A percentile compares a stretch with the other conserved stretches of the same genome.
phyloP scores from a whole-genome alignment of 176 grass and related monocot species.

The Lolium rigidum region DNA sequence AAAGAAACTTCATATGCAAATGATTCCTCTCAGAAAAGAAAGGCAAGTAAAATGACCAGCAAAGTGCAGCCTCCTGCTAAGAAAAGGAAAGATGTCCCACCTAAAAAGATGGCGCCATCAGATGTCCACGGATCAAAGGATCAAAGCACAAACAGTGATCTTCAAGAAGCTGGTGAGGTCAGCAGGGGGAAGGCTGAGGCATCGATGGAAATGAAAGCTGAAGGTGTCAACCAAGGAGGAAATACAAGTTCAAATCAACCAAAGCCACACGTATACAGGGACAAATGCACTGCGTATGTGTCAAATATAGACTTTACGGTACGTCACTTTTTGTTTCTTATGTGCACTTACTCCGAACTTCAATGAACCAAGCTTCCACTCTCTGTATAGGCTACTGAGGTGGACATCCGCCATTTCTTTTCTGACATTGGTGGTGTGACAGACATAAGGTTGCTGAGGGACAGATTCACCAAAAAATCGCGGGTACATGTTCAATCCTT shows the following conservation, averaged over 20 bases:
- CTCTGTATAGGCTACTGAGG: conserved; percentile 73
- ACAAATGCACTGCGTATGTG: conserved; percentile 83
- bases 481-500: conserved; percentile 57
- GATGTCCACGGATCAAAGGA: conserved; percentile 46
- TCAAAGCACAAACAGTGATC: conserved; percentile 38
- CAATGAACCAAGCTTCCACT: conserved; percentile 37
- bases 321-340: conserved; percentile 39
- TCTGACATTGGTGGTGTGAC: conserved; percentile 71
- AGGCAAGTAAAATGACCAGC: conserved; percentile 62
- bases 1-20: conserved; percentile 51
- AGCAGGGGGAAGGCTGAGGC: conserved; percentile 33
- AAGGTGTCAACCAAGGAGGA: conserved; percentile 18
- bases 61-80: conserved; percentile 71
- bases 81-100: conserved; percentile 69
- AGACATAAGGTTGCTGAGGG: conserved; percentile 83
- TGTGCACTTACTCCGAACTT: conserved; percentile 30
- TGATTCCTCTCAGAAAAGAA: conserved; percentile 80
- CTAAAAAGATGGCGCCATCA: conserved; percentile 41
- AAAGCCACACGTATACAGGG: conserved; percentile 62
- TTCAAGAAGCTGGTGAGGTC: conserved; percentile 46
- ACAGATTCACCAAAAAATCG: conserved; percentile 79
- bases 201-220: conserved; percentile 28
- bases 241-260: conserved; percentile 54
- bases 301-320: conserved; percentile 74
- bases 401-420: conserved; percentile 73